A percentile compares a stretch with the other conserved stretches of the same genome.
Conservation (phyloP, 345 rosid genomes). For the Hibiscus mutabilis region DNA sequence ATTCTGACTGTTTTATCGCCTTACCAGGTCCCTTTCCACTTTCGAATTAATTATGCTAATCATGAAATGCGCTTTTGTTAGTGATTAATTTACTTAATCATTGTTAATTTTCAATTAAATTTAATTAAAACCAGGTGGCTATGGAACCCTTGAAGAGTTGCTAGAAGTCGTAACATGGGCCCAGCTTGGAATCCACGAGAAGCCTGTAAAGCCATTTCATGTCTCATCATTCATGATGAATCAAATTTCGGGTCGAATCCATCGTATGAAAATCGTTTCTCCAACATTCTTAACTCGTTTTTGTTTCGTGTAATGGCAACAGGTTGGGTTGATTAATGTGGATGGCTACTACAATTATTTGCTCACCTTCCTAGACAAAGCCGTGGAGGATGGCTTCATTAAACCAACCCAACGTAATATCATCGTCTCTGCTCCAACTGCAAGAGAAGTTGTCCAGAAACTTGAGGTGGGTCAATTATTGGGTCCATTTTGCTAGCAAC, state of each 20-base stretch:
- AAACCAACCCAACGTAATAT: constrained; percentile 49
- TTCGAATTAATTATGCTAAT: no score
- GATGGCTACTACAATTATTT: constrained; percentile 43
- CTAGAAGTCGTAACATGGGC: constrained; percentile 79
- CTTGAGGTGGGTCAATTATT: constrained; percentile 56
- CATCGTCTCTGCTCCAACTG: constrained; percentile 52
- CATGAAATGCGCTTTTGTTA: no score
- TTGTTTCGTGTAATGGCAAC: constrained; percentile 2
- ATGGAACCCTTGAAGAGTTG: constrained; percentile 78
- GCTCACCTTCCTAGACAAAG: constrained; percentile 46
- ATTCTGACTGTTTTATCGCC: constrained; percentile 71
- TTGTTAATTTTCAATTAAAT: not conserved
- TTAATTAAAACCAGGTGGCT: constrained; percentile 40
- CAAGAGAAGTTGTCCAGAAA: constrained; percentile 45
- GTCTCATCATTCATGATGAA: constrained; percentile 1
- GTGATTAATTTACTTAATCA: no score
- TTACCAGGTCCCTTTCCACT: constrained; percentile 41
- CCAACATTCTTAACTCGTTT: not conserved
- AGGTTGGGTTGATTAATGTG: constrained; percentile 54
- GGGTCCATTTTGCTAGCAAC: not conserved
- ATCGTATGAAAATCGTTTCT: not conserved
- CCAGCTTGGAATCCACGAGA: constrained; percentile 74
- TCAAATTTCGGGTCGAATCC: not conserved
- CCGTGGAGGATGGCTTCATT: constrained; percentile 51
- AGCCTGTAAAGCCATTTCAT: constrained; percentile 43